Base-by-base conservation (phyloP, 805 yeast genomes). In the Blastobotrys muscicola region DNA sequence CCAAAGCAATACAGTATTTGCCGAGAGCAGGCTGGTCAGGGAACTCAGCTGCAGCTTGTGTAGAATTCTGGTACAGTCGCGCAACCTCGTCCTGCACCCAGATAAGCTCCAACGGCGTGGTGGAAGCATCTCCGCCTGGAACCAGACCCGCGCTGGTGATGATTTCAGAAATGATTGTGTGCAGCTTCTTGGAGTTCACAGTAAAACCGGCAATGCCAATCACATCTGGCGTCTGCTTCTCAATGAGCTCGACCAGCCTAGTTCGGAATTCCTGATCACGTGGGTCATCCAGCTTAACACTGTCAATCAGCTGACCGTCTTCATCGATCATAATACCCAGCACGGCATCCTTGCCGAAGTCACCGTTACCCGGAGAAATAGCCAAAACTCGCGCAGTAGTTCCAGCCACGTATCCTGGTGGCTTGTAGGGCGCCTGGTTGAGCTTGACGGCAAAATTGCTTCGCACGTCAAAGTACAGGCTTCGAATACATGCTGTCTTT, bases 81-180 rank as follows among this genome's bases (percentile, higher is more conserved):
- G 97, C 97, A 29, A 94, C 85, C 61, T 92, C 97, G 60, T 90
- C 96, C 52, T 82, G 84, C 36, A 84, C 94, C 78, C 86, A 90
- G 11, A 87, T 66, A 3, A 86, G 75, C 33, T 78, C 80, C 33
- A 84, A 56, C 8, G 75, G 69, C 38, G 67, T 66, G 40, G 50
- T 59, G 39, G 58, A 57, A 14, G 57, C 55, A 11, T 61, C 57
- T 5, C 29, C 64, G 8, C 58, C 51, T 8, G 50, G 51, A 3
- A 68, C 60, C 26, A 83, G 64, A 41, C 72, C 71, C 50, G 82
- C 73, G 35, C 65, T 67, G 38, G 72, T 74, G 9, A 86, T 71
- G 33, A 83, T 72, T 30, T 72, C 75, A 38, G 66, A 69, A 6
- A 65, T 59, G 23, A 71, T 71, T 44, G 75, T 76, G 55, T 68